phyloP scores from a whole-genome alignment of 768 basidiomycete genomes.

The Wakefieldia striispora region DNA sequence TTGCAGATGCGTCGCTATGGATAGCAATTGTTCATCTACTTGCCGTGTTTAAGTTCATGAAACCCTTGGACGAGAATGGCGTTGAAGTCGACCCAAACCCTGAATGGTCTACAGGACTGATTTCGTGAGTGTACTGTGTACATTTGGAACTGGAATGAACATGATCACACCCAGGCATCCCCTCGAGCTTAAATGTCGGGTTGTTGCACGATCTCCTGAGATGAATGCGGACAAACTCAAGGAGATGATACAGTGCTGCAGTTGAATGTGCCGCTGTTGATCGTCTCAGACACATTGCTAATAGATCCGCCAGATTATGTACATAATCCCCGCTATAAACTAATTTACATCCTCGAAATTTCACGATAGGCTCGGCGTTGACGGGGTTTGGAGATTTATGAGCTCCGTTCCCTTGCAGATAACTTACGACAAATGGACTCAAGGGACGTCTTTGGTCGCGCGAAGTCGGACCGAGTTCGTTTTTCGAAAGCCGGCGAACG shows the following conservation, averaged over 20 bases:
- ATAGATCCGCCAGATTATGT: background rate
- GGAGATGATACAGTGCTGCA: conserved; percentile 8
- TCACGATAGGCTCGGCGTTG: too few relatives aligned
- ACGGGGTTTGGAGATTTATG: too few relatives aligned
- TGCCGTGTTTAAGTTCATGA: conserved; percentile 30
- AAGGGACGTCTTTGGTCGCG: too few relatives aligned
- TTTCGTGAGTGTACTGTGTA: conserved; percentile 22
- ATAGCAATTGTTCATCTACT: conserved; percentile 31
- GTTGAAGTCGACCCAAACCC: conserved; percentile 24
- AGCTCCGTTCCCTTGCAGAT: too few relatives aligned
- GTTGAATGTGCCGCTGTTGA: conserved; percentile 7
- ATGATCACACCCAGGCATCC: conserved; percentile 22
- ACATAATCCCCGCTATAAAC: too few relatives aligned
- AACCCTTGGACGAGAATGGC: conserved; percentile 25
- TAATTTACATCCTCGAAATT: too few relatives aligned
- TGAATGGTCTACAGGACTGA: conserved; percentile 27
- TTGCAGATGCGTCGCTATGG: conserved; percentile 33
- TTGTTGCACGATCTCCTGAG: conserved; percentile 20
- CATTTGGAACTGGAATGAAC: conserved; percentile 2
- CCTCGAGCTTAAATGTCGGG: conserved; percentile 27
- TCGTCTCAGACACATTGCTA: background rate
- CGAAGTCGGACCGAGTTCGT: too few relatives aligned
- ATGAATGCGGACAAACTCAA: conserved; percentile 15
- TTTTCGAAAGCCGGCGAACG: too few relatives aligned
- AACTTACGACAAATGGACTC: too few relatives aligned